phyloP scores from a whole-genome alignment of 2,329 filamentous ascomycete species.

The Paraphoma chrysanthemicola region DNA sequence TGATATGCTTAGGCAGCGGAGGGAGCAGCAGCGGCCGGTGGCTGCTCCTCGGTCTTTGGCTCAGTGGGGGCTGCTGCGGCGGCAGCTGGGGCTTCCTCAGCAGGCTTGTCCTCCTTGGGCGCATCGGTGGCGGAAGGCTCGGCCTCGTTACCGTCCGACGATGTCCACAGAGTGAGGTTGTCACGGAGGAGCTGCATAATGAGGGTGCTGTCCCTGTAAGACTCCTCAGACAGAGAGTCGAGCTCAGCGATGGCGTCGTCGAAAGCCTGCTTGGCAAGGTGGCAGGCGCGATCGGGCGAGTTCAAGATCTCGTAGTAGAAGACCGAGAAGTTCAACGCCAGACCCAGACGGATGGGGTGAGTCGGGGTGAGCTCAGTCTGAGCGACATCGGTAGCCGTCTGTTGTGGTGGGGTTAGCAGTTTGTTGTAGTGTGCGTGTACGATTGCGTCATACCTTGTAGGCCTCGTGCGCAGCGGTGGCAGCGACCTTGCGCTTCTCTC shows the following conservation, averaged over 20 bases:
- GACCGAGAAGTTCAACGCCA: slow-evolving; percentile 98
- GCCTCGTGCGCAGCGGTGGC: slow-evolving; percentile 90
- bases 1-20: slow-evolving; percentile 42
- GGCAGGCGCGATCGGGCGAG: slow-evolving; percentile 96
- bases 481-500: slow-evolving; percentile 89
- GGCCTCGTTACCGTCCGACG: slow-evolving; percentile 83
- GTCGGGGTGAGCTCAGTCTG: slow-evolving; percentile 97
- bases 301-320: slow-evolving; percentile 99
- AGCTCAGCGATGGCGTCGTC: slow-evolving; percentile 99
- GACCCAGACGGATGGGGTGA: slow-evolving; percentile 96
- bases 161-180: slow-evolving; percentile 98
- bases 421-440: slow-evolving; percentile 15
- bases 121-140: slow-evolving; percentile 67
- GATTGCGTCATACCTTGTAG: slow-evolving; percentile 80
- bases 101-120: slow-evolving; percentile 69
- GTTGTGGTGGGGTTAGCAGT: slow-evolving; percentile 24
- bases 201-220: slow-evolving; percentile 97
- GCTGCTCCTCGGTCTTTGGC: slow-evolving; percentile 40
- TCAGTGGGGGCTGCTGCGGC: slow-evolving; percentile 47
- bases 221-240: slow-evolving; percentile 96
- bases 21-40: slow-evolving; percentile 36
- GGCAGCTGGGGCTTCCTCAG: slow-evolving; percentile 55
- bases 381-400: slow-evolving; percentile 97
- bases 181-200: slow-evolving; percentile 99
- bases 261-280: slow-evolving; percentile 98